Base-by-base conservation (phyloP, 2,329 filamentous ascomycete species). In the Colletotrichum falcatum region DNA sequence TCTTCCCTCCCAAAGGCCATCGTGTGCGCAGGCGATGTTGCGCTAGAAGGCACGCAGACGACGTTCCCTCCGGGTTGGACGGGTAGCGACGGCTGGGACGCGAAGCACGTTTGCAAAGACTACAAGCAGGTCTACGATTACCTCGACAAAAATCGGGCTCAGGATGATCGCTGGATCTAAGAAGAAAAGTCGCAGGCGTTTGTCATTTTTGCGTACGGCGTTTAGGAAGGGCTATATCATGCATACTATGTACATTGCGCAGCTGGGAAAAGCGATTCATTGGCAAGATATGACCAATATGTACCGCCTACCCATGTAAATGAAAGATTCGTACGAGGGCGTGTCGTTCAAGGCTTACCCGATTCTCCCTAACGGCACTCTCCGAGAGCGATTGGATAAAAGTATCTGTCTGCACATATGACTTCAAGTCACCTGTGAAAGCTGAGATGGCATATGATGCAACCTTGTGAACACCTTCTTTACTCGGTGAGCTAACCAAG, bases 51-150 rank as follows among this genome's bases (percentile, higher is more conserved):
- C 23, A 76, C 81, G 64, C 78, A 83, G 70, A 82, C 81, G 2
- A 80, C 79, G 0, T 82, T 83, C 54, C 81, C 82, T 0, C 71
- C 76, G 1, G 79, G 77, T 0, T 77, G 80, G 23, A 76, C 74
- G 5, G 82, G 81, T 6, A 81, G 79, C 56, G 82, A 84, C 61
- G 82, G 82, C 0, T 84, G 81, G 82, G 81, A 83, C 59, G 80
- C 81, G 26, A 81, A 79, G 75, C 81, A 83, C 65, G 80, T 83
- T 7, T 83, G 81, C 68, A 80, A 80, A 73, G 78, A 83, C 71
- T 82, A 81, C 42, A 72, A 73, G 20, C 76, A 80, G 70, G 75
- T 83, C 16, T 74, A 78, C 42, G 74, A 75, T 8, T 78, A 82
- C 53, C 72, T 83, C 11, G 78, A 82, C 46, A 73, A 72, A 48